Percentiles rank a stretch among this genome's conserved stretches.
These are phyloP conservation scores for Coleophoma crateriformis DNA, from an alignment of 2,329 filamentous ascomycete species.

Conservation along the genomic window DNA sequence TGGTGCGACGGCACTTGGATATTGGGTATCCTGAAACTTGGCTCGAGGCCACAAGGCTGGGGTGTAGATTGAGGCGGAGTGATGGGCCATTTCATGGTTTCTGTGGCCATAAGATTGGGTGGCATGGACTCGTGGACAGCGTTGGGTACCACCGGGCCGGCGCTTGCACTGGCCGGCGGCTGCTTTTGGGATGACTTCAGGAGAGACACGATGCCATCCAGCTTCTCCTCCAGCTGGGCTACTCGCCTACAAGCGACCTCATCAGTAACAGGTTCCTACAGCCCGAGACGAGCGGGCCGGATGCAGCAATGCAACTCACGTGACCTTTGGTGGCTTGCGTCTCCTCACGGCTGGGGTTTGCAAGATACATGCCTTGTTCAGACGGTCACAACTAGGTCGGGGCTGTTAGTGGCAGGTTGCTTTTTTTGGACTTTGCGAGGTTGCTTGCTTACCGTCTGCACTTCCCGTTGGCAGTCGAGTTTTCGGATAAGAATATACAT, in stretches of 20 bases:
- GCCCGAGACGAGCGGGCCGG: neutral
- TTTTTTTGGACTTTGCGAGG: neutral
- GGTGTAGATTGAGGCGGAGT: neutral
- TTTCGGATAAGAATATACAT: neutral
- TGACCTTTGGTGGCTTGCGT: neutral
- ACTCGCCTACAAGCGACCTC: slow-evolving; percentile 1
- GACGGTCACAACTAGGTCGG: slow-evolving; percentile 1
- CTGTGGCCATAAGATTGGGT: neutral
- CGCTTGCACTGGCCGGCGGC: neutral
- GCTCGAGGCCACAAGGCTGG: neutral
- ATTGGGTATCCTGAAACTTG: neutral
- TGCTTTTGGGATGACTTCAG: slow-evolving; percentile 1
- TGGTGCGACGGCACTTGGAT: neutral
- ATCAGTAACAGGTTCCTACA: neutral
- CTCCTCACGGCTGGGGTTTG: neutral
- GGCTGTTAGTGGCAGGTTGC: neutral
- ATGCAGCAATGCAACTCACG: neutral
- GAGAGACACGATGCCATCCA: slow-evolving; percentile 6
- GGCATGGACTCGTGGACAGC: neutral
- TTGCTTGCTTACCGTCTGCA: neutral
- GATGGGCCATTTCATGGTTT: neutral
- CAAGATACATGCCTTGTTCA: slow-evolving; percentile 2
- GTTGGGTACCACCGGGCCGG: neutral
- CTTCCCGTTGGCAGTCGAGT: neutral
- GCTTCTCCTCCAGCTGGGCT: slow-evolving; percentile 6